Evolutionary conservation across 2,329 filamentous ascomycete genomes (phyloP).

Genomic region (Immersiporthe knoxdaviesiana): DNA sequence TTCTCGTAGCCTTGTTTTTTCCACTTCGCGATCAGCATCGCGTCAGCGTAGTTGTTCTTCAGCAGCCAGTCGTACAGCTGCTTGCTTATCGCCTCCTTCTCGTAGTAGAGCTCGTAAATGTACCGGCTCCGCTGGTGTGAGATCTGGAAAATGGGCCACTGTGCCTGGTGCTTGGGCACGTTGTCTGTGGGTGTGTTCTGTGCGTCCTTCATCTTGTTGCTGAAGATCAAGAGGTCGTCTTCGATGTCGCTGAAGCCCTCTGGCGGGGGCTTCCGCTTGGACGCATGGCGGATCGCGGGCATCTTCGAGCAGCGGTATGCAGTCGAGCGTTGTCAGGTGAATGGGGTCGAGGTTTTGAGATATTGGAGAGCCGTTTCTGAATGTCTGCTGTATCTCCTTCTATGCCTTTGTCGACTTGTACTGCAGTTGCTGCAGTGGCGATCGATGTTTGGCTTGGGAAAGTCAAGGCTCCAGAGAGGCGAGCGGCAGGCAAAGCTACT

Average conservation of each 20-base stretch:
- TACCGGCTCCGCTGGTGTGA: conserved; percentile 90
- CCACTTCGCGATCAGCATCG: conserved; percentile 97
- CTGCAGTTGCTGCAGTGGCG: not conserved
- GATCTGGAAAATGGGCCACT: conserved; percentile 98
- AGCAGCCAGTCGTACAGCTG: conserved; percentile 93
- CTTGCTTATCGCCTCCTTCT: conserved; percentile 93
- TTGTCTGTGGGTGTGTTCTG: conserved; percentile 85
- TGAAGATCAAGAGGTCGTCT: conserved; percentile 81
- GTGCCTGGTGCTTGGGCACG: conserved; percentile 82
- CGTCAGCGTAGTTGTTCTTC: conserved; percentile 95
- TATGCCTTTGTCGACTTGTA: not conserved
- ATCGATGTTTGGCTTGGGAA: conserved; percentile 8
- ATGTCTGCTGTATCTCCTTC: not conserved
- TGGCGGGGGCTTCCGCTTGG: conserved; percentile 80
- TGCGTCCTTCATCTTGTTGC: conserved; percentile 93
- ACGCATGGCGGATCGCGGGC: conserved; percentile 76
- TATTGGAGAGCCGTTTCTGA: not conserved
- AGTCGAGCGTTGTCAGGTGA: not conserved
- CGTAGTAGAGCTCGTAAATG: conserved; percentile 97
- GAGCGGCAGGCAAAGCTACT: conserved; percentile 11
- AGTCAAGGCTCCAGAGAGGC: conserved; percentile 16
- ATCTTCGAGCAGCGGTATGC: conserved; percentile 48
- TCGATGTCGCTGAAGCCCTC: conserved; percentile 88
- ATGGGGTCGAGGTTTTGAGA: not conserved
- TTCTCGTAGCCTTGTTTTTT: conserved; percentile 99